Percentiles rank a stretch among this genome's conserved stretches.
Conservation (phyloP, 73 alveolate species). For the Blepharisma japonicum region DNA sequence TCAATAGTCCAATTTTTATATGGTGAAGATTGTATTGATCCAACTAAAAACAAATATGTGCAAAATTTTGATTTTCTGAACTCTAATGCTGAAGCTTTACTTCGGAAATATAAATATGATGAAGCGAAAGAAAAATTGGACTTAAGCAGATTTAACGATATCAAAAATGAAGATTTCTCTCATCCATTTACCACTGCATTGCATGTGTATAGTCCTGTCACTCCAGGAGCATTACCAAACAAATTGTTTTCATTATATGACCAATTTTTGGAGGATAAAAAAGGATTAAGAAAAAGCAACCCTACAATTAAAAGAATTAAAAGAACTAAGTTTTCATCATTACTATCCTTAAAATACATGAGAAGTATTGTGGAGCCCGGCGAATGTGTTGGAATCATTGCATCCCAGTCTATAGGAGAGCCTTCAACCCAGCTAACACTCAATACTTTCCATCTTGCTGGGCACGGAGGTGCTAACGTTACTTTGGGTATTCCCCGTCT, state of each 20-base stretch:
- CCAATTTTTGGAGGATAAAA: conserved; percentile 28
- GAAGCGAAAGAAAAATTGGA: conserved; percentile 63
- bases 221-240: neutral
- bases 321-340: neutral
- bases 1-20: conserved; percentile 87
- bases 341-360: conserved; percentile 72
- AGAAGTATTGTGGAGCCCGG: conserved; percentile 96
- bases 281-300: neutral
- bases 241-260: neutral
- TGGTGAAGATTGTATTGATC: conserved; percentile 98
- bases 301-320: neutral
- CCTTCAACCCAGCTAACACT: conserved; percentile 99
- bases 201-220: conserved; percentile 23
- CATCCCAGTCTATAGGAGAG: conserved; percentile 98
- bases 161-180: conserved; percentile 32
- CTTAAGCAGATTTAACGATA: conserved; percentile 43
- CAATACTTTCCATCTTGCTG: conserved; percentile 98
- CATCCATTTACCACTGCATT: neutral
- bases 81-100: conserved; percentile 72
- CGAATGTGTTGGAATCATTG: conserved; percentile 97
- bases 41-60: conserved; percentile 81
- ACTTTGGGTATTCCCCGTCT: conserved; percentile 98
- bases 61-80: conserved; percentile 85
- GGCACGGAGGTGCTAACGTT: conserved; percentile 98
- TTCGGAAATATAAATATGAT: conserved; percentile 63